These are phyloP conservation scores for Leptomonas seymouri DNA, from an alignment of 208 protist genomes.

Conservation along the genomic window DNA sequence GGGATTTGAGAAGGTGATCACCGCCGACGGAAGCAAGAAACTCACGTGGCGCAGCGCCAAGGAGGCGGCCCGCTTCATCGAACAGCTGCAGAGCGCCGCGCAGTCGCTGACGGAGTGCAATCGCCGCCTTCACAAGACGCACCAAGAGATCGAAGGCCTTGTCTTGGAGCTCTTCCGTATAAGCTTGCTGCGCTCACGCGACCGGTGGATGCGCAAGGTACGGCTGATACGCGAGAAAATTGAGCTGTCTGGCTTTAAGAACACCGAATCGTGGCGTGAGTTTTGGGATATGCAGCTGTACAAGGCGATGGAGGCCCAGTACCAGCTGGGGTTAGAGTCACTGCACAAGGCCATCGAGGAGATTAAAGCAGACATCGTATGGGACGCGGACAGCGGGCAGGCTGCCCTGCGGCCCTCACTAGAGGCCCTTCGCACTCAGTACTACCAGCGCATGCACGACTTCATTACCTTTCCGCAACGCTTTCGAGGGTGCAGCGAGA, in stretches of 20 bases:
- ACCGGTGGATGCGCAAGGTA: constrained; percentile 93
- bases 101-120: constrained; percentile 92
- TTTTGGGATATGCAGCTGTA: constrained; percentile 99
- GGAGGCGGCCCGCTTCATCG: constrained; percentile 86
- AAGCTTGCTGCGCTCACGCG: constrained; percentile 92
- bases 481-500: constrained; percentile 88
- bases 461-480: constrained; percentile 94
- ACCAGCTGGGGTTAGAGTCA: constrained; percentile 92
- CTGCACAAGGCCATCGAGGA: constrained; percentile 93
- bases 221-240: constrained; percentile 90
- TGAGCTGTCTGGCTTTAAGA: constrained; percentile 80
- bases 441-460: constrained; percentile 95
- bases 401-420: constrained; percentile 88
- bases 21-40: constrained; percentile 73
- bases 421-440: constrained; percentile 91
- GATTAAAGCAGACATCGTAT: constrained; percentile 93
- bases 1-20: constrained; percentile 92
- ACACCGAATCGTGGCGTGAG: constrained; percentile 93
- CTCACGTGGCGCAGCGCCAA: constrained; percentile 85
- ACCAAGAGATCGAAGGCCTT: constrained; percentile 83
- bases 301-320: constrained; percentile 97
- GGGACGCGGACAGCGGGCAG: constrained; percentile 78
- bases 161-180: constrained; percentile 91
- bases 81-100: constrained; percentile 79
- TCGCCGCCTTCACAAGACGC: constrained; percentile 92